These are phyloP conservation scores for Naumovozyma baii DNA, from an alignment of 805 yeast species.

Conservation along the genomic window DNA sequence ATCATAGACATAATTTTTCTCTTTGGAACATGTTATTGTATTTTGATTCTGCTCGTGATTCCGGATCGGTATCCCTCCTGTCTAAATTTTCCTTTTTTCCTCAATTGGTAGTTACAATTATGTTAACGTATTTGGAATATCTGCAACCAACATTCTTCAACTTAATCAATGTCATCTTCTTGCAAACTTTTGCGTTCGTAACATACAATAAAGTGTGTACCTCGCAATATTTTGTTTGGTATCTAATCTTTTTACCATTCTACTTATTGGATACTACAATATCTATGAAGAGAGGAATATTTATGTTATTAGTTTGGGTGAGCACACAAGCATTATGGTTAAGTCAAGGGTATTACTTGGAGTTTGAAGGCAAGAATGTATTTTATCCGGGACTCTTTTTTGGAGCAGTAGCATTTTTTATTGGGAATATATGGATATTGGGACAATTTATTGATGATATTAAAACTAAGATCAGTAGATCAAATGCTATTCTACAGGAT, in stretches of 20 bases:
- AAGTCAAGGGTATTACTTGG: constrained; percentile 64
- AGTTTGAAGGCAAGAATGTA: constrained; percentile 62
- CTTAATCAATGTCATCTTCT: constrained; percentile 47
- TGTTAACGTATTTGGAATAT: constrained; percentile 16
- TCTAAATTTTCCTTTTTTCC: constrained; percentile 68
- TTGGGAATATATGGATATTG: constrained; percentile 51
- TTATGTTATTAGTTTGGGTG: constrained; percentile 51
- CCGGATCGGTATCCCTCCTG: constrained; percentile 5
- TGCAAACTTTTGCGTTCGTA: constrained; percentile 73
- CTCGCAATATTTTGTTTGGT: constrained; percentile 95
- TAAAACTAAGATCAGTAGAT: background rate
- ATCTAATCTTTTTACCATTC: constrained; percentile 73
- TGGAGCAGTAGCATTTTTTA: constrained; percentile 50
- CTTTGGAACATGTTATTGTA: constrained; percentile 70
- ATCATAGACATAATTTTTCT: constrained; percentile 93
- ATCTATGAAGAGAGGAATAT: constrained; percentile 32
- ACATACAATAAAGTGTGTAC: constrained; percentile 78
- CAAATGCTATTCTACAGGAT: background rate
- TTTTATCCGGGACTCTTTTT: constrained; percentile 51
- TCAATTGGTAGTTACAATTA: constrained; percentile 44
- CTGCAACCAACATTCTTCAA: constrained; percentile 27
- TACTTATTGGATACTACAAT: constrained; percentile 42
- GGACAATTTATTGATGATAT: constrained; percentile 33
- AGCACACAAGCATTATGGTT: constrained; percentile 71
- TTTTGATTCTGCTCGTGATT: constrained; percentile 39